Evolutionary conservation across 164 flowering plant species (phyloP).

Genomic region (Tetrastigma voinierianum): DNA sequence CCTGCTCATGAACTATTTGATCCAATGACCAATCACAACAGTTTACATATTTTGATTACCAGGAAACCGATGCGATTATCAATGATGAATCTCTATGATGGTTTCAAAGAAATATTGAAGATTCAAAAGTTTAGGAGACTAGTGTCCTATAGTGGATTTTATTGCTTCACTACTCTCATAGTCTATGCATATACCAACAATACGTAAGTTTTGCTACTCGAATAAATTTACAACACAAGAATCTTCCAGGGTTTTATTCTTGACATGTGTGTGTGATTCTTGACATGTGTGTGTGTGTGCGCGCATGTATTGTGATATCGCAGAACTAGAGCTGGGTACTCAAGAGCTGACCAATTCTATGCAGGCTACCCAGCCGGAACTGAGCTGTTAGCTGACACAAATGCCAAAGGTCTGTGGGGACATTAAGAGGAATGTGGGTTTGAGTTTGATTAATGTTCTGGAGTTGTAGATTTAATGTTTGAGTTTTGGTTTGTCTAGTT

Average conservation of each 20-base stretch:
- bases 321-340: slow-evolving; percentile 89
- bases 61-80: not conserved
- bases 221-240: too few species aligned
- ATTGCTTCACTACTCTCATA: slow-evolving; percentile 46
- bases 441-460: not conserved
- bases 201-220: slow-evolving; percentile 54
- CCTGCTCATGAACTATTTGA: too few species aligned
- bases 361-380: slow-evolving; percentile 90
- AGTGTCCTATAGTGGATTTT: slow-evolving; percentile 64
- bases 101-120: slow-evolving; percentile 54
- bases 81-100: slow-evolving; percentile 41
- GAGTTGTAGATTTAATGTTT: not conserved
- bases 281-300: too few species aligned
- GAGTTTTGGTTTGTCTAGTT: slow-evolving; percentile 37
- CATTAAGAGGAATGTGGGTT: not conserved
- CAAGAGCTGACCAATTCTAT: slow-evolving; percentile 90
- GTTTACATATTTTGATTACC: too few species aligned
- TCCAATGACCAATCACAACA: too few species aligned
- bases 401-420: slow-evolving; percentile 53
- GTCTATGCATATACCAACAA: slow-evolving; percentile 64
- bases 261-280: too few species aligned
- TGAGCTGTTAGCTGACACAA: slow-evolving; percentile 57
- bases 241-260: not conserved
- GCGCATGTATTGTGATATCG: slow-evolving; percentile 20
- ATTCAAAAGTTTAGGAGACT: slow-evolving; percentile 80